These are phyloP conservation scores for Vaccinium darrowii DNA, from an alignment of 148 eudicot genomes.

Conservation along the genomic window DNA sequence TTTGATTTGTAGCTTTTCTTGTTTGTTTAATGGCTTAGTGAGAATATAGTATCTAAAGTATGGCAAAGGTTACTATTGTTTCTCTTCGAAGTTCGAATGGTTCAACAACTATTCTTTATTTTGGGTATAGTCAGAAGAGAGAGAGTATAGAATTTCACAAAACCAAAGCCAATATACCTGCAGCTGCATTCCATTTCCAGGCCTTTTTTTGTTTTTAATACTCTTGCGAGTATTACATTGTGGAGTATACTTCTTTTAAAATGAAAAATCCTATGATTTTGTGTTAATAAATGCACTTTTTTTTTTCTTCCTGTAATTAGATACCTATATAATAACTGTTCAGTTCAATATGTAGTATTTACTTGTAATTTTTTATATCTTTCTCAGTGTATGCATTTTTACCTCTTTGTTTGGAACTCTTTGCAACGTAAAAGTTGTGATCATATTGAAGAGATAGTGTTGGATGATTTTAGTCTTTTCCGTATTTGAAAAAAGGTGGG, in stretches of 20 bases:
- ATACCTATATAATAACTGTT: neutral
- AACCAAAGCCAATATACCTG: neutral
- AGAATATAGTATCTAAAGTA: slow-evolving; percentile 13
- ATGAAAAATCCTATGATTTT: neutral
- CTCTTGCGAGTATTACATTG: neutral
- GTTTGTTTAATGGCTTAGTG: slow-evolving; percentile 35
- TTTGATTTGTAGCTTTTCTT: slow-evolving; percentile 38
- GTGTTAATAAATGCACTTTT: neutral
- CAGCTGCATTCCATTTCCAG: neutral
- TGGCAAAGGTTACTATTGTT: neutral
- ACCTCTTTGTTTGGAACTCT: neutral
- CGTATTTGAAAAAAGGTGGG: neutral
- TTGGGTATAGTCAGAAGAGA: neutral
- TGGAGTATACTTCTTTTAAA: neutral
- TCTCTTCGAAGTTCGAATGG: slow-evolving; percentile 31
- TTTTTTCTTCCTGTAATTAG: neutral
- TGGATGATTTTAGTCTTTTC: neutral
- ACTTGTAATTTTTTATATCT: neutral
- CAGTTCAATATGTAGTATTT: neutral
- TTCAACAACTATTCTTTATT: slow-evolving; percentile 38
- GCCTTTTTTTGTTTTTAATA: neutral
- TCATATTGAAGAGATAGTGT: neutral
- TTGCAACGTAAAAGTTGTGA: neutral
- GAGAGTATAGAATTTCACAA: neutral
- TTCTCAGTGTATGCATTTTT: neutral